Percentiles rank a stretch among this genome's conserved stretches.
Evolutionary conservation across 768 basidiomycete genomes (phyloP).

Genomic region (Trametes elegans): DNA sequence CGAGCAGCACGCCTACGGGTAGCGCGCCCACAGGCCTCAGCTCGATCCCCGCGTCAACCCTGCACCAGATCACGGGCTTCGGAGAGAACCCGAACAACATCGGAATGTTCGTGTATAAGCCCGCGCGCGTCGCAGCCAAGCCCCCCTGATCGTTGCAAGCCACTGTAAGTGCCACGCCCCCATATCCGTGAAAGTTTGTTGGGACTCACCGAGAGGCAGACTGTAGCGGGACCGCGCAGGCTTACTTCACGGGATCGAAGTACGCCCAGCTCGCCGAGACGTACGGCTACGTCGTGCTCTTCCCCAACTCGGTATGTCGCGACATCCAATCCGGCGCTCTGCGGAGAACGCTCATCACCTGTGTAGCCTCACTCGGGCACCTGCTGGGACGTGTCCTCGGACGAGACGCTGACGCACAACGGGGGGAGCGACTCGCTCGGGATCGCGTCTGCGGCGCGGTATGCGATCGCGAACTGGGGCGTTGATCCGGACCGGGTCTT

Average conservation of each 20-base stretch:
- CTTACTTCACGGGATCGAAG: conserved; percentile 47
- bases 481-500: conserved; percentile 47
- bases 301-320: conserved; percentile 25
- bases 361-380: conserved; percentile 15
- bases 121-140: conserved; percentile 23
- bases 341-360: too few species aligned
- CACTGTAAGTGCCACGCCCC: too few species aligned
- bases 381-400: conserved; percentile 54
- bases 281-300: conserved; percentile 51
- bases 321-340: too few species aligned
- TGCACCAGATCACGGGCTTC: conserved; percentile 42
- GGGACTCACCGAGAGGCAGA: too few species aligned
- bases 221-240: conserved; percentile 51
- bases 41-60: conserved; percentile 20
- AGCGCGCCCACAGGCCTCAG: conserved; percentile 12
- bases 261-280: conserved; percentile 50
- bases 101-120: conserved; percentile 41
- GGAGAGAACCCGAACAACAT: conserved; percentile 55
- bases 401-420: conserved; percentile 51
- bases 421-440: conserved; percentile 53
- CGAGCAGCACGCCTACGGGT: conserved; percentile 8
- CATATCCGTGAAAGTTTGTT: too few species aligned
- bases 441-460: conserved; percentile 46
- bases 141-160: conserved; percentile 46
- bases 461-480: conserved; percentile 46